phyloP scores from a whole-genome alignment of 208 protist genomes.

The Plasmodiophora brassicae region DNA sequence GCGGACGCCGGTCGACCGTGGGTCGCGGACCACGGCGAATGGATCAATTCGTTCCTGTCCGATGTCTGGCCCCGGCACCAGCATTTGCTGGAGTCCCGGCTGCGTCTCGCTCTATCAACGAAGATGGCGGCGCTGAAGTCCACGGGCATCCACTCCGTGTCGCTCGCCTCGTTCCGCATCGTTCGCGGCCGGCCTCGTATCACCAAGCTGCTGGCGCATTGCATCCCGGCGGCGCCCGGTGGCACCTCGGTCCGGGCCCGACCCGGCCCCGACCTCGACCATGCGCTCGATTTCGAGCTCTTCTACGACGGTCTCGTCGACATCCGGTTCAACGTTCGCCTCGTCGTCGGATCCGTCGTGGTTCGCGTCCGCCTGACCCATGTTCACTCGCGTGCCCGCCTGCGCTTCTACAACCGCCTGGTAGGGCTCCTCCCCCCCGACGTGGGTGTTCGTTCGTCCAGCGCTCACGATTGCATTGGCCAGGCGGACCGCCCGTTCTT shows the following conservation, averaged over 20 bases:
- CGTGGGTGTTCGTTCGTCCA: too few species aligned
- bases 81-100: background rate
- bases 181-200: background rate
- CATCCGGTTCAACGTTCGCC: background rate
- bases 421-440: background rate
- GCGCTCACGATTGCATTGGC: too few species aligned
- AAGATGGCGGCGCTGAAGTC: background rate
- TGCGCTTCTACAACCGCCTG: conserved; percentile 9
- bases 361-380: background rate
- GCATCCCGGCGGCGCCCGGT: background rate
- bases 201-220: background rate
- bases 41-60: conserved; percentile 1
- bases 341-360: background rate
- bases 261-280: background rate
- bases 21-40: background rate
- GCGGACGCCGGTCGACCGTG: too few species aligned
- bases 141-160: background rate
- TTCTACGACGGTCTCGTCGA: conserved; percentile 9
- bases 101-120: background rate
- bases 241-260: background rate
- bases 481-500: background rate
- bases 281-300: background rate
- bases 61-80: conserved; percentile 20
- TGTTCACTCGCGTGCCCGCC: background rate
- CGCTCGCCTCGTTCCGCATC: background rate